phyloP scores from a whole-genome alignment of 768 basidiomycete genomes.

The Thelephora aurantiotincta region DNA sequence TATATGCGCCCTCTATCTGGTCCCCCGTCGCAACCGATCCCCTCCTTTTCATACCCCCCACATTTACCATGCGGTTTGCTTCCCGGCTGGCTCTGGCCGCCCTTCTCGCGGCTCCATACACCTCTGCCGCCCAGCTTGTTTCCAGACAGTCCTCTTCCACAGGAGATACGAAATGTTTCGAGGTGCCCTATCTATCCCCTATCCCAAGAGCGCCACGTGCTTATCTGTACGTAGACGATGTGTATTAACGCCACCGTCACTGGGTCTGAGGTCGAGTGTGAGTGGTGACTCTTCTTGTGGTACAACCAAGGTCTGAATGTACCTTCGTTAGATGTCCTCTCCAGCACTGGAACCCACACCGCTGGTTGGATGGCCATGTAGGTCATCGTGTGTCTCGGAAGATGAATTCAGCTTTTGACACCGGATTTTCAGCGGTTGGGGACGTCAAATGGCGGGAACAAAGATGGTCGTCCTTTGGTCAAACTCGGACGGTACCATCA shows the following conservation, averaged over 20 bases:
- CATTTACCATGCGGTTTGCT: no score
- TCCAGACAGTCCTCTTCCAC: conserved; percentile 6
- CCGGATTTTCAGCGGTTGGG: conserved; percentile 37
- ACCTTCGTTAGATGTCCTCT: conserved; percentile 27
- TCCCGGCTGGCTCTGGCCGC: no score
- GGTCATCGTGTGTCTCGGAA: not conserved
- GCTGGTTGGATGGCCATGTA: conserved; percentile 55
- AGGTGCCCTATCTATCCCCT: conserved; percentile 3
- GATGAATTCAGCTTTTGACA: not conserved
- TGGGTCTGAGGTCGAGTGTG: conserved; percentile 30
- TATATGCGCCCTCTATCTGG: no score
- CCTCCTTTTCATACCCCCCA: no score
- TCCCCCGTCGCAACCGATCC: no score
- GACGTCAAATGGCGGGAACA: conserved; percentile 34
- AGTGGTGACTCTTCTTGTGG: conserved; percentile 5
- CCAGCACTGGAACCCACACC: conserved; percentile 23
- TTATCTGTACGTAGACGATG: conserved; percentile 21
- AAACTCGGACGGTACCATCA: conserved; percentile 44
- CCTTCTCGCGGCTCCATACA: no score
- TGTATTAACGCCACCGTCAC: conserved; percentile 33
- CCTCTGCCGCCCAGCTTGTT: not conserved
- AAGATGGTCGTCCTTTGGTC: conserved; percentile 70
- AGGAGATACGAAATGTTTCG: conserved; percentile 19
- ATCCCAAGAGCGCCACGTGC: not conserved
- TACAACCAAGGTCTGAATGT: not conserved